Evolutionary conservation across 2,329 filamentous ascomycete genomes (phyloP), one percentile per base, ranked within the genome.

Genomic region (Periconia macrospinosa): DNA sequence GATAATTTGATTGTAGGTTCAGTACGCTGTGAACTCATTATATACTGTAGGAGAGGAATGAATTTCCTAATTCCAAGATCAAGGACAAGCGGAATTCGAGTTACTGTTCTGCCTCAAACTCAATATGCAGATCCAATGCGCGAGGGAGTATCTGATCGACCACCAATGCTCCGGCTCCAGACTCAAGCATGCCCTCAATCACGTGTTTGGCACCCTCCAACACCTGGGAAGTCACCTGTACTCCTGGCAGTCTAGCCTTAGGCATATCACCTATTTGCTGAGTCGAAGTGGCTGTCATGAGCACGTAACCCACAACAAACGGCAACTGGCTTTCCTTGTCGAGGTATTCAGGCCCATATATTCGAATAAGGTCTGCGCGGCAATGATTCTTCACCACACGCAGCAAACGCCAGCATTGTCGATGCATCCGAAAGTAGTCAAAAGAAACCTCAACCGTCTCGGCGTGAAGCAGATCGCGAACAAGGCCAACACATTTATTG

Each of bases 381-480:
- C 71, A 74, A 2, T 52, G 50, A 2, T 73, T 57, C 10, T 67
- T 68, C 3, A 78, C 56, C 1, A 41, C 20, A 2, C 70, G 64
- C 10, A 81, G 68, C 2, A 78, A 45, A 14, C 53, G 55, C 76
- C 76, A 81, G 63, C 73, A 76, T 23, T 53, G 49, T 2, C 71
- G 69, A 56, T 80, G 79, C 54, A 81, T 58, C 6, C 44, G 14
- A 30, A 78, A 56, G 50, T 78, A 77, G n/a, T 78, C 75, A 47
- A 79, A 76, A 0, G 57, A 56, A 5, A 78, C 47, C 54, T 77
- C 73, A 1, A 73, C 3, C 0, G 66, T 50, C 55, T 81, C 78
- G 7, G 57, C 61, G 1, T 76, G 59, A 2, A 80, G 63, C 0
- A 72, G 63, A 11, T 70, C 53, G 2, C 62, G 57, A 2, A 80